Percentiles rank a stretch among this genome's conserved stretches.
These are phyloP conservation scores for Pseudogymnoascus sp. DNA, from an alignment of 2,329 filamentous ascomycete species.

Conservation along the genomic window DNA sequence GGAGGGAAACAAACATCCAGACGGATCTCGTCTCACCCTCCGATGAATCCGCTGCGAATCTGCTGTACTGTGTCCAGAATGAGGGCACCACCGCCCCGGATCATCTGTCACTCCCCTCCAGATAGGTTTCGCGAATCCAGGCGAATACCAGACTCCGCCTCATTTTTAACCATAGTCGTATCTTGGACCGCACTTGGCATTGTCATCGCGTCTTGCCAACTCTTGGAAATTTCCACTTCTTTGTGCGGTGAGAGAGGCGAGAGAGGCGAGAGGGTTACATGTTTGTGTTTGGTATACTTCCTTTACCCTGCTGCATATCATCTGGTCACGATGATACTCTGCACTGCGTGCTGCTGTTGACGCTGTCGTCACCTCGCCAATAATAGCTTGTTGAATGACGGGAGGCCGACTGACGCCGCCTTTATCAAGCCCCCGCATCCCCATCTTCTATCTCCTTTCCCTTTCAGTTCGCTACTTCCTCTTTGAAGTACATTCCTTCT, in stretches of 20 bases:
- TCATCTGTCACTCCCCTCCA: neutral
- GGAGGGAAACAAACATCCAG: neutral
- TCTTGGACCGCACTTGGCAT: neutral
- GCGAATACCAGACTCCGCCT: neutral
- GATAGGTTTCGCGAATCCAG: neutral
- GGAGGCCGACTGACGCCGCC: neutral
- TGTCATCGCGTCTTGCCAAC: neutral
- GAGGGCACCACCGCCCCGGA: neutral
- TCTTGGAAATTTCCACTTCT: neutral
- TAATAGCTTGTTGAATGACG: neutral
- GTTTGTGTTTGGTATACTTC: neutral
- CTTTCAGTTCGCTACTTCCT: neutral
- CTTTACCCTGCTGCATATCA: neutral
- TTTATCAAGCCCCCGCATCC: neutral
- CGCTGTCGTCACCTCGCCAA: neutral
- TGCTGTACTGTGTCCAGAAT: neutral
- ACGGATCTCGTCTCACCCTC: neutral
- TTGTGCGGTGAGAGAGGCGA: neutral
- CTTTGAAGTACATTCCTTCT: neutral
- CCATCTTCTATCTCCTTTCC: neutral
- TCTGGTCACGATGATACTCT: constrained; percentile 2
- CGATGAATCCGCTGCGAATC: neutral
- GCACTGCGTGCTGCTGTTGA: neutral
- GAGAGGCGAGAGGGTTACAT: neutral
- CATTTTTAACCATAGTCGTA: neutral